These are phyloP conservation scores for Venturia aucupariae DNA, from an alignment of 2,329 filamentous ascomycete genomes.

Conservation along the genomic window DNA sequence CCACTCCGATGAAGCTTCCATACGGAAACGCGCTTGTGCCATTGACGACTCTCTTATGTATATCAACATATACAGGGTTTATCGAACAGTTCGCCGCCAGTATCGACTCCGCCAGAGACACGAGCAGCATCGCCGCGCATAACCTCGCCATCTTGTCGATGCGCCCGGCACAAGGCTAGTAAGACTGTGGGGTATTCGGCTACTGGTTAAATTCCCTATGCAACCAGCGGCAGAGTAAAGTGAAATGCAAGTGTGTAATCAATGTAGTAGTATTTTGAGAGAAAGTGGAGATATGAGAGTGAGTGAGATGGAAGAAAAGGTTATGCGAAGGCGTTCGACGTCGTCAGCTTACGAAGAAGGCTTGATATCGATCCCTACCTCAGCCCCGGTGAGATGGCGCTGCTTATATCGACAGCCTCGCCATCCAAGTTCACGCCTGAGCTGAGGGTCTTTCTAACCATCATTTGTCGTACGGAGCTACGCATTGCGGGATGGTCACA, in stretches of 20 bases:
- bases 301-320: constrained; percentile 1
- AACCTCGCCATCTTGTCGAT: constrained; percentile 23
- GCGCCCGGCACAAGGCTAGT: neutral
- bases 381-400: neutral
- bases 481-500: neutral
- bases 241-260: neutral
- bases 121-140: constrained; percentile 23
- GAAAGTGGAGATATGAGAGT: neutral
- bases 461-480: neutral
- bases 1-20: constrained; percentile 37
- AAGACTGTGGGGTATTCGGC: neutral
- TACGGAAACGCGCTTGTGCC: constrained; percentile 32
- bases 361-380: neutral
- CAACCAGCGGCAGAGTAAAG: neutral
- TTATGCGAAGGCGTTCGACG: neutral
- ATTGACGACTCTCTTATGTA: constrained; percentile 35
- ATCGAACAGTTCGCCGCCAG: constrained; percentile 30
- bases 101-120: constrained; percentile 26
- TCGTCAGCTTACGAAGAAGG: neutral
- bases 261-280: neutral
- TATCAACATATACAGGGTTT: constrained; percentile 35
- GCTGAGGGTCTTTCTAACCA: neutral
- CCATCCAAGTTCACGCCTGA: neutral
- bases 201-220: neutral
- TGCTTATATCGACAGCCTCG: constrained; percentile 2